These are phyloP conservation scores for Dothideomycetidae sp. DNA, from an alignment of 2,329 filamentous ascomycete genomes.

Conservation along the genomic window DNA sequence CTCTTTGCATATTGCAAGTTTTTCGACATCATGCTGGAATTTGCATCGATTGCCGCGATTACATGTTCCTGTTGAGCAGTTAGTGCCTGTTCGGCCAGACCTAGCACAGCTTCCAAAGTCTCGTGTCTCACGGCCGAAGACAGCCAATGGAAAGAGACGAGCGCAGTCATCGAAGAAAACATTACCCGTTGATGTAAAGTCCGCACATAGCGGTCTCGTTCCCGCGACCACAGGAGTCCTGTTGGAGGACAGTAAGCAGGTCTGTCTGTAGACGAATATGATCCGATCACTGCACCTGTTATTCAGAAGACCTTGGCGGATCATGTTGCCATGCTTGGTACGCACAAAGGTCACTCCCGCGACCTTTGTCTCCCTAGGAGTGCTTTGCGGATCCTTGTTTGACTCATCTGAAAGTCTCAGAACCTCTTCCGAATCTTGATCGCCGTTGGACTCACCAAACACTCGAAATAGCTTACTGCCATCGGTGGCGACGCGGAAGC, in stretches of 20 bases:
- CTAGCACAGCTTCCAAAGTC: background rate
- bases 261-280: constrained; percentile 4
- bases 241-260: constrained; percentile 6
- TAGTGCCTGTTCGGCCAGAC: too few species aligned
- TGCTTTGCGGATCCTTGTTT: constrained; percentile 29
- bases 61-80: constrained; percentile 73
- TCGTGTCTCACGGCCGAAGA: too few species aligned
- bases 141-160: constrained; percentile 4
- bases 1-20: constrained; percentile 81
- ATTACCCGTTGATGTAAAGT: constrained; percentile 42
- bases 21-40: constrained; percentile 70
- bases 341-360: constrained; percentile 71
- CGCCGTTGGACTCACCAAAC: constrained; percentile 38
- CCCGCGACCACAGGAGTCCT: constrained; percentile 40
- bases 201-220: constrained; percentile 53
- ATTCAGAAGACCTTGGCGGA: constrained; percentile 55
- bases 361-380: constrained; percentile 58
- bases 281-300: constrained; percentile 47
- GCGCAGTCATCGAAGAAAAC: constrained; percentile 14
- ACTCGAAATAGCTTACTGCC: constrained; percentile 71
- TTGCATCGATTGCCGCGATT: constrained; percentile 66
- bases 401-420: constrained; percentile 15
- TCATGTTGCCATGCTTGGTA: constrained; percentile 77
- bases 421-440: background rate
- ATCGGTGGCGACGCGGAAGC: constrained; percentile 57